Evolutionary conservation across 2,329 filamentous ascomycete species (phyloP).

Genomic region (Lachnellula suecica): DNA sequence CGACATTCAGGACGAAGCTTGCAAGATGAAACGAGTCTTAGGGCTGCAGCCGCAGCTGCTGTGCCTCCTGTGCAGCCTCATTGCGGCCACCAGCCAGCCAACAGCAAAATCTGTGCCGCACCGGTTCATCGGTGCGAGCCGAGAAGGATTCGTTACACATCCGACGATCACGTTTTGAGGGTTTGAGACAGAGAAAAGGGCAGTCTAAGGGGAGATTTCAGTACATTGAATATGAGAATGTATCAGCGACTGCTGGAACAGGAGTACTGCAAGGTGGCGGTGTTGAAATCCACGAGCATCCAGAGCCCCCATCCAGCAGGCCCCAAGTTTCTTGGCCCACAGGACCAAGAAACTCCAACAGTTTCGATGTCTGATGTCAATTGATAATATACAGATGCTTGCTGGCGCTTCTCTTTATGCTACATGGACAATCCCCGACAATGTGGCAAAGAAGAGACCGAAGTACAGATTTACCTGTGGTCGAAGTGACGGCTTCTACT

Average conservation of each 20-base stretch:
- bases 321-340: background rate
- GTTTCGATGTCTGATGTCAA: slow-evolving; percentile 7
- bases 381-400: slow-evolving; percentile 3
- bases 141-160: slow-evolving; percentile 11
- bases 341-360: slow-evolving; percentile 7
- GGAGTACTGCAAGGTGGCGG: background rate
- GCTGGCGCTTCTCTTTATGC: slow-evolving; percentile 1
- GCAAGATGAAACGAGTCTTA: background rate
- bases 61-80: background rate
- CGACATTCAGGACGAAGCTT: background rate
- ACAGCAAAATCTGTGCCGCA: background rate
- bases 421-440: slow-evolving; percentile 1
- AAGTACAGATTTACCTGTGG: slow-evolving; percentile 3
- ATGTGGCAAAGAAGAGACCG: slow-evolving; percentile 4
- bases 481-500: slow-evolving; percentile 7
- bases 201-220: background rate
- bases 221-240: background rate
- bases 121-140: background rate
- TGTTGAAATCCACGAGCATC: background rate
- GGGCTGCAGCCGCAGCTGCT: background rate
- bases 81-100: background rate
- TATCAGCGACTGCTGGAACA: slow-evolving; percentile 5
- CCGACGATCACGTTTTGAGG: slow-evolving; percentile 8
- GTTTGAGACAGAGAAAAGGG: slow-evolving; percentile 7
- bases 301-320: background rate